These are phyloP conservation scores for Pseudogymnoascus sp. DNA, from an alignment of 2,329 filamentous ascomycete genomes.

Conservation along the genomic window DNA sequence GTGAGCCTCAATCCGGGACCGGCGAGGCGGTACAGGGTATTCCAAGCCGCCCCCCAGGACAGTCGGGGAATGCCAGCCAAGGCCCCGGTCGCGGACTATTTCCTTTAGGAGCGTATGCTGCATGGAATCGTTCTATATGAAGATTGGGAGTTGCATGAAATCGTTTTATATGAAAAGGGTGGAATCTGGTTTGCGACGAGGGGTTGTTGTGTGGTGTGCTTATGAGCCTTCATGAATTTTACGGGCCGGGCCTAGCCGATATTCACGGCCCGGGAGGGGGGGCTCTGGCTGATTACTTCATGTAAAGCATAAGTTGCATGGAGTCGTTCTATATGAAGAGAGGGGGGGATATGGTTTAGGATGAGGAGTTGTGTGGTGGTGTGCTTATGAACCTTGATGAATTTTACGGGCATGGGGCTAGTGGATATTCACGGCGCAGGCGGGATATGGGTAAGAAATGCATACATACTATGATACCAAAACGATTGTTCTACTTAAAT, in stretches of 20 bases:
- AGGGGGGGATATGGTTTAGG: neutral
- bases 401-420: slow-evolving; percentile 1
- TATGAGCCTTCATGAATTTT: no score
- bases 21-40: slow-evolving; percentile 85
- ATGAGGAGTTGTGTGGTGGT: neutral
- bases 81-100: slow-evolving; percentile 48
- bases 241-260: no score
- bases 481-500: slow-evolving; percentile 1
- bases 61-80: slow-evolving; percentile 96
- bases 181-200: no score
- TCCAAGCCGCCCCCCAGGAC: slow-evolving; percentile 94
- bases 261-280: no score
- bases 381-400: slow-evolving; percentile 5
- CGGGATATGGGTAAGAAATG: slow-evolving; percentile 6
- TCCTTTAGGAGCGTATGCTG: no score
- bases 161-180: no score
- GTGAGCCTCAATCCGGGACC: slow-evolving; percentile 58
- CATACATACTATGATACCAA: slow-evolving; percentile 8
- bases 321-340: neutral
- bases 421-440: neutral
- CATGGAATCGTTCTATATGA: no score
- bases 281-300: slow-evolving; percentile 87
- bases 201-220: no score
- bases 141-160: no score
- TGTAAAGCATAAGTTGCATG: slow-evolving; percentile 37